These are phyloP conservation scores for Phytophthora kernoviae DNA, from an alignment of 352 stramenopile species.

Conservation along the genomic window DNA sequence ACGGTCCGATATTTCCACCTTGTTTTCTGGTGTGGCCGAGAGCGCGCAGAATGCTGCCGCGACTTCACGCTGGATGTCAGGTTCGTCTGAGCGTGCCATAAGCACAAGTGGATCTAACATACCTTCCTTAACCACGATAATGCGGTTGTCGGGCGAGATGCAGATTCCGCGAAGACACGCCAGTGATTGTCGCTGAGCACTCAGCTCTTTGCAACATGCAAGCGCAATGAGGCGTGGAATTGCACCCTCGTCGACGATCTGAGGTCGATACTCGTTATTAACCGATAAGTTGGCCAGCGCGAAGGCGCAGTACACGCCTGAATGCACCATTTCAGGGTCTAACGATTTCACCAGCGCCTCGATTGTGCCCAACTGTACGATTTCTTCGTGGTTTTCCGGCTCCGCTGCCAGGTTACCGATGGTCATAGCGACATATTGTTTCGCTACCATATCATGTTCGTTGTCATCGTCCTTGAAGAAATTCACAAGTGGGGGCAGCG, in stretches of 20 bases:
- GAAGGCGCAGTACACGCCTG: conserved; percentile 92
- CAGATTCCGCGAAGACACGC: conserved; percentile 93
- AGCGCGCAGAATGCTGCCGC: conserved; percentile 94
- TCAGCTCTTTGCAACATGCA: conserved; percentile 94
- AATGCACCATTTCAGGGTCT: conserved; percentile 87
- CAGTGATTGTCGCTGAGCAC: conserved; percentile 92
- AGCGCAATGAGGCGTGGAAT: conserved; percentile 94
- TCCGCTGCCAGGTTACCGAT: conserved; percentile 96
- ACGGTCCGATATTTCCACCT: conserved; percentile 94
- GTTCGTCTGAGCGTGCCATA: conserved; percentile 93
- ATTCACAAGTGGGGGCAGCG: conserved; percentile 85
- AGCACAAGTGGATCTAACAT: conserved; percentile 96
- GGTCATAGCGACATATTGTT: conserved; percentile 96
- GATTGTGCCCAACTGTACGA: conserved; percentile 92
- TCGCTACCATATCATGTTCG: conserved; percentile 85
- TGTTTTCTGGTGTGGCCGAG: conserved; percentile 95
- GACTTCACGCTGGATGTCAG: conserved; percentile 92
- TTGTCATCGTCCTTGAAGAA: conserved; percentile 89
- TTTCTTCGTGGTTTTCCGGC: conserved; percentile 94
- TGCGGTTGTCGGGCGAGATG: conserved; percentile 90
- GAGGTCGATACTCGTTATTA: conserved; percentile 91
- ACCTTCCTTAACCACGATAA: conserved; percentile 91
- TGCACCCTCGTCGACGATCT: conserved; percentile 93
- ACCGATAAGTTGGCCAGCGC: conserved; percentile 94
- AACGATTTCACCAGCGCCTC: conserved; percentile 92